These are phyloP conservation scores for Euphorbia peplus DNA, from an alignment of 345 rosid genomes.

Conservation along the genomic window DNA sequence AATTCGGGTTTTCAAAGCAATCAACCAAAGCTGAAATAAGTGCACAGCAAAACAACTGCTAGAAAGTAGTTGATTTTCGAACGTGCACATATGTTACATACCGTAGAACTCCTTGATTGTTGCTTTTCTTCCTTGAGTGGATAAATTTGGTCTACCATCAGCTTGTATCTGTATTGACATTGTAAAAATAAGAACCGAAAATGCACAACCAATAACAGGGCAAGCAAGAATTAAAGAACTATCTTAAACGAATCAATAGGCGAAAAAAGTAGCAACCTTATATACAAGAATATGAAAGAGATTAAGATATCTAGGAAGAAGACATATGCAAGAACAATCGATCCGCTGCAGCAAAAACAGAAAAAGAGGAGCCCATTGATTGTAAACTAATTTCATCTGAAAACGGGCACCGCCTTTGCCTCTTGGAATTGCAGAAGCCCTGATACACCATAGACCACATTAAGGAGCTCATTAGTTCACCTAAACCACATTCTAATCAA, in stretches of 20 bases:
- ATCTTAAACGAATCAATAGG: slow-evolving; percentile 4
- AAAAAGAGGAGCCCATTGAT: slow-evolving; percentile 78
- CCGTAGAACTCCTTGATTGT: slow-evolving; percentile 85
- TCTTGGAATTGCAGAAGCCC: slow-evolving; percentile 87
- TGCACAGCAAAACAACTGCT: not conserved
- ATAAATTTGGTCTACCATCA: slow-evolving; percentile 49
- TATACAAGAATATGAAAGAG: slow-evolving; percentile 77
- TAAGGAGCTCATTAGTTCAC: slow-evolving; percentile 5
- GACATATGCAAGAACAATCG: slow-evolving; percentile 69
- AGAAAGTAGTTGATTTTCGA: not conserved
- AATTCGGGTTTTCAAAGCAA: slow-evolving; percentile 1
- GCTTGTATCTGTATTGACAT: slow-evolving; percentile 56
- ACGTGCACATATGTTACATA: slow-evolving; percentile 22
- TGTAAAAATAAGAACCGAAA: too few relatives aligned
- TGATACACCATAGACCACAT: slow-evolving; percentile 19
- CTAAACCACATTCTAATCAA: not conserved
- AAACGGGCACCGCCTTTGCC: slow-evolving; percentile 66
- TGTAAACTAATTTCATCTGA: slow-evolving; percentile 84
- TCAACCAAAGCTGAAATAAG: not conserved
- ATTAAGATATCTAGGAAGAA: slow-evolving; percentile 80
- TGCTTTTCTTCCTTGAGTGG: slow-evolving; percentile 81
- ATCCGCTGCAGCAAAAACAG: slow-evolving; percentile 78
- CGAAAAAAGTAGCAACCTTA: slow-evolving; percentile 51
- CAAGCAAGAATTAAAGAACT: slow-evolving; percentile 3
- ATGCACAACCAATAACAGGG: slow-evolving; percentile 3